Evolutionary conservation across 768 basidiomycete genomes (phyloP).

Genomic region (Pleurotus sapidus): DNA sequence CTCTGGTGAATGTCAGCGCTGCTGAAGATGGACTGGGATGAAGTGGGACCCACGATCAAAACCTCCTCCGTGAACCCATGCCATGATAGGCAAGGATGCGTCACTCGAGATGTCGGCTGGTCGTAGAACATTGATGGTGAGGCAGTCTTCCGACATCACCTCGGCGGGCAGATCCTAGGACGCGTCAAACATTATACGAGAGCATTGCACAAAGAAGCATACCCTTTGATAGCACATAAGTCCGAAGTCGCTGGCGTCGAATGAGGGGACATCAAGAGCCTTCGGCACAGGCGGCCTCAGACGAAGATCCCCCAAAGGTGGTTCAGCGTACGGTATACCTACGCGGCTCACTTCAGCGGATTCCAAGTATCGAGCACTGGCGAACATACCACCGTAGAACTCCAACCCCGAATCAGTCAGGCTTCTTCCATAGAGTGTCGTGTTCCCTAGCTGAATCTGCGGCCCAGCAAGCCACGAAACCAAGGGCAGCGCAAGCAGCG

Average conservation of each 20-base stretch:
- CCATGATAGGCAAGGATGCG: constrained; percentile 36
- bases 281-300: constrained; percentile 39
- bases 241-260: constrained; percentile 27
- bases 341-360: background rate
- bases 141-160: constrained; percentile 40
- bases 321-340: constrained; percentile 55
- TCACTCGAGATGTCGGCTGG: constrained; percentile 19
- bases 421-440: constrained; percentile 33
- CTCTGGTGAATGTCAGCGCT: background rate
- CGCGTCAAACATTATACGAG: background rate
- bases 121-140: constrained; percentile 40
- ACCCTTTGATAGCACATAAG: constrained; percentile 26
- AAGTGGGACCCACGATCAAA: constrained; percentile 16
- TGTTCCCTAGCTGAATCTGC: constrained; percentile 33
- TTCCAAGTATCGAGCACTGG: background rate
- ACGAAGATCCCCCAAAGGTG: constrained; percentile 47
- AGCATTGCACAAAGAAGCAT: background rate
- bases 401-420: constrained; percentile 29
- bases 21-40: constrained; percentile 15
- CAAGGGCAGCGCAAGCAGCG: background rate
- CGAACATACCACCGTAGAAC: constrained; percentile 41
- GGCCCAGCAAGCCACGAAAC: constrained; percentile 17
- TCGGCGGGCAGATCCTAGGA: background rate
- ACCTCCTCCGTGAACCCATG: constrained; percentile 42
- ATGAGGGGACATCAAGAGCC: constrained; percentile 16